Conservation (phyloP, 371 early-diverging fungal genomes). For the Mortierella sp. region DNA sequence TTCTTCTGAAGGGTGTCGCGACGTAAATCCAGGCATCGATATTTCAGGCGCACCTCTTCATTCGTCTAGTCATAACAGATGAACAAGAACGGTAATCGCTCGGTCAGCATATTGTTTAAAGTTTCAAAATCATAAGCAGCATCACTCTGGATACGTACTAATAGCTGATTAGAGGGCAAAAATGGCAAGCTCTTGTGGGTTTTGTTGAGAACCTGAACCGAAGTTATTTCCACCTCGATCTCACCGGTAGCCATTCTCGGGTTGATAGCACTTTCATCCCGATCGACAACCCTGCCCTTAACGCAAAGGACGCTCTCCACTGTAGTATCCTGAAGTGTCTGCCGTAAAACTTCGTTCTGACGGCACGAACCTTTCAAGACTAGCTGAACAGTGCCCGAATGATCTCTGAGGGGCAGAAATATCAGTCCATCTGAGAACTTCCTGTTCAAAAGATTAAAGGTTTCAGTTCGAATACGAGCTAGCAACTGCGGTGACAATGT, state of each 20-base stretch:
- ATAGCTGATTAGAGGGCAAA: conserved; percentile 64
- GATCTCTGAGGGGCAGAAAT: conserved; percentile 79
- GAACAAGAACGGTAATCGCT: not conserved
- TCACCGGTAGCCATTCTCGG: conserved; percentile 66
- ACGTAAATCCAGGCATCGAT: conserved; percentile 89
- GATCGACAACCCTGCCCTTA: conserved; percentile 67
- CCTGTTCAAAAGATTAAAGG: too few relatives aligned
- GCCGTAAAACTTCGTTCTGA: conserved; percentile 33
- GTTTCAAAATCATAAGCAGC: not conserved
- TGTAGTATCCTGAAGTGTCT: conserved; percentile 61
- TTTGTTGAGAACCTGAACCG: conserved; percentile 75
- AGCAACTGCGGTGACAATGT: too few relatives aligned
- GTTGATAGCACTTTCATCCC: conserved; percentile 66
- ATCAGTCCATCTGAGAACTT: conserved; percentile 69
- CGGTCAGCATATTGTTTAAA: not conserved
- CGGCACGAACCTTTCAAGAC: conserved; percentile 57
- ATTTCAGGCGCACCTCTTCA: conserved; percentile 83
- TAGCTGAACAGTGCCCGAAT: conserved; percentile 73
- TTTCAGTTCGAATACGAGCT: too few relatives aligned
- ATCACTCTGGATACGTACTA: conserved; percentile 58
- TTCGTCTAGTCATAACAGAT: conserved; percentile 65
- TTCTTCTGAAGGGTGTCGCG: conserved; percentile 80
- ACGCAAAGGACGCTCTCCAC: conserved; percentile 76
- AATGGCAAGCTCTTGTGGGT: conserved; percentile 81
- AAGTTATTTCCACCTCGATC: conserved; percentile 78